Evolutionary conservation across 345 rosid genomes (phyloP).

Genomic region (Cardamine occulta): DNA sequence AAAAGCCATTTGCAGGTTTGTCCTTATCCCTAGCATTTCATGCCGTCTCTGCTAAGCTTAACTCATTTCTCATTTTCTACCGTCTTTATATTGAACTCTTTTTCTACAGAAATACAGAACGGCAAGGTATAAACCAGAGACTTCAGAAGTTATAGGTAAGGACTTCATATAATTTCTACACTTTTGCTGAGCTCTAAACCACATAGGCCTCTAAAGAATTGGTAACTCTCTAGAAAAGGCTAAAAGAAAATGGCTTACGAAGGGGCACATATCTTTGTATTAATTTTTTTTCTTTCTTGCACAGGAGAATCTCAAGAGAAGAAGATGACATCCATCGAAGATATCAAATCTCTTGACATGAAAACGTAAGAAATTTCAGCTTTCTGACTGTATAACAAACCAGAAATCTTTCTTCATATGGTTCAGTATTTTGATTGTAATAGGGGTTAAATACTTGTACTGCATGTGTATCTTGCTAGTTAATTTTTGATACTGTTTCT

Average conservation of each 20-base stretch:
- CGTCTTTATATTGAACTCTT: slow-evolving; percentile 17
- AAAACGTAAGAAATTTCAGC: slow-evolving; percentile 64
- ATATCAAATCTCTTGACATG: slow-evolving; percentile 74
- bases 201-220: slow-evolving; percentile 1
- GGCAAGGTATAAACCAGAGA: slow-evolving; percentile 82
- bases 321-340: slow-evolving; percentile 56
- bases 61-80: slow-evolving; percentile 6
- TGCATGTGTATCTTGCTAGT: background rate
- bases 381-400: background rate
- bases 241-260: background rate
- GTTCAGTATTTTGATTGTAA: background rate
- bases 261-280: slow-evolving; percentile 11
- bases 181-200: background rate
- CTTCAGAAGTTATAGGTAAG: slow-evolving; percentile 62
- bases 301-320: slow-evolving; percentile 69
- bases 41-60: slow-evolving; percentile 9
- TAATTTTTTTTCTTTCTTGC: slow-evolving; percentile 30
- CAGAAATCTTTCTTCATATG: background rate
- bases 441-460: no score
- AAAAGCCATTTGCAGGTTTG: slow-evolving; percentile 96
- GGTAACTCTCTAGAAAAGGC: slow-evolving; percentile 15
- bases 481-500: background rate
- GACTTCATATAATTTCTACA: background rate
- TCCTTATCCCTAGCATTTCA: slow-evolving; percentile 12
- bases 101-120: slow-evolving; percentile 84